Evolutionary conservation across 495 filamentous ascomycete species (phyloP).

Genomic region (Neurospora sp.): DNA sequence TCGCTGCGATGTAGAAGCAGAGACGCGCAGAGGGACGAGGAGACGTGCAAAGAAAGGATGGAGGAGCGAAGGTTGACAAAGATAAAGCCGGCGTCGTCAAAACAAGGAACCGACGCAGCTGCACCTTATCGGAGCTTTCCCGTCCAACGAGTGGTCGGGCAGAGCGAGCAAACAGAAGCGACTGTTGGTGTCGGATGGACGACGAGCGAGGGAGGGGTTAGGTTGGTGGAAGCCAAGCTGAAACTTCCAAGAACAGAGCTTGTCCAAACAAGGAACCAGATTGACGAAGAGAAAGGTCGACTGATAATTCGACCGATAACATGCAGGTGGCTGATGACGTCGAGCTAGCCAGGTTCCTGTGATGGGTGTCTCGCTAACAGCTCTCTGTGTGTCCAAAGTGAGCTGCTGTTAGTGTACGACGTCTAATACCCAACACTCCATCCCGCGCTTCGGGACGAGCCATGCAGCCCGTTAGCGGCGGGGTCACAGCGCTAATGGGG

Average conservation of each 20-base stretch:
- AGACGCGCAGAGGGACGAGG: background rate
- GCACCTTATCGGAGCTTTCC: background rate
- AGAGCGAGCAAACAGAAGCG: background rate
- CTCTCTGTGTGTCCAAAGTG: rapidly evolving
- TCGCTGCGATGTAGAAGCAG: background rate
- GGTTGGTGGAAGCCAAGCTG: background rate
- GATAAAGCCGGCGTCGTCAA: background rate
- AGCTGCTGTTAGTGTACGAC: background rate
- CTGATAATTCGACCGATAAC: background rate
- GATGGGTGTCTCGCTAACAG: background rate
- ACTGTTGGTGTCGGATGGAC: background rate
- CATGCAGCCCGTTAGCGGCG: background rate
- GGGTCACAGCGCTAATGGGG: background rate
- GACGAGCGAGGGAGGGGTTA: background rate
- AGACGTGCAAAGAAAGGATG: background rate
- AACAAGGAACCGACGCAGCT: background rate
- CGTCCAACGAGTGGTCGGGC: background rate
- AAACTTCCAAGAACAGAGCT: background rate
- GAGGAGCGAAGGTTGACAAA: background rate
- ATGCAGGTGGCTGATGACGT: background rate
- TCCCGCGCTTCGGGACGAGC: background rate
- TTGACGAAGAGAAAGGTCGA: background rate
- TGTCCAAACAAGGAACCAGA: background rate
- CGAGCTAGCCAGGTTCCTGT: background rate
- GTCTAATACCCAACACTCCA: background rate